These are phyloP conservation scores for Yamadazyma epiphylla DNA, from an alignment of 1,139 yeast genomes.

Conservation along the genomic window DNA sequence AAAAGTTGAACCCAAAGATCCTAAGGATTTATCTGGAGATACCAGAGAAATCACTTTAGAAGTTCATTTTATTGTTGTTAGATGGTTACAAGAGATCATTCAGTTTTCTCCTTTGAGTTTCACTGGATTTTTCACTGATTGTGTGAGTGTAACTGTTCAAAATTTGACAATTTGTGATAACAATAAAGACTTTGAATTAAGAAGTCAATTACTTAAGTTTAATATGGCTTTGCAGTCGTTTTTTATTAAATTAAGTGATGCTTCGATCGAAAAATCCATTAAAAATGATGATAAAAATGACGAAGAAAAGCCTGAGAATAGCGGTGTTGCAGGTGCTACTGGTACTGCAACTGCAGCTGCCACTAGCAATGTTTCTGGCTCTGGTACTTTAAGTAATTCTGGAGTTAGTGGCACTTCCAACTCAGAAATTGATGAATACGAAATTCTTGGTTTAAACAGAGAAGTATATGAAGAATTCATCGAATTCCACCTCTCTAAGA, in stretches of 20 bases:
- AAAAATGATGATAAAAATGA: constrained; percentile 5
- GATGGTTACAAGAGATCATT: constrained; percentile 78
- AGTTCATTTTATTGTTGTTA: constrained; percentile 73
- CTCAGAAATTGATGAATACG: constrained; percentile 16
- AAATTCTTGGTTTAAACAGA: constrained; percentile 30
- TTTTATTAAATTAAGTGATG: constrained; percentile 27
- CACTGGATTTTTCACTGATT: constrained; percentile 52
- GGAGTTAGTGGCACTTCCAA: no score
- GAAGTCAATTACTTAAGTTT: constrained; percentile 35
- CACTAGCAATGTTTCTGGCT: no score
- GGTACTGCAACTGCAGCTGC: no score
- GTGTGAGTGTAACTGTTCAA: constrained; percentile 35
- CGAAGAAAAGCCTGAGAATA: constrained; percentile 1
- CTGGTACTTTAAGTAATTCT: no score
- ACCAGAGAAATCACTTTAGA: constrained; percentile 57
- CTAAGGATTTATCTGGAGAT: constrained; percentile 30
- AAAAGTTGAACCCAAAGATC: constrained; percentile 37
- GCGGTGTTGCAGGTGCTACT: constrained; percentile 3
- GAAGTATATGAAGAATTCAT: constrained; percentile 41
- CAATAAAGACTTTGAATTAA: constrained; percentile 36
- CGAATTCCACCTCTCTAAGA: constrained; percentile 33
- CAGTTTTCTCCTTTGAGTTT: constrained; percentile 76
- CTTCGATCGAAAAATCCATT: constrained; percentile 7
- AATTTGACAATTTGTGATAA: constrained; percentile 36
- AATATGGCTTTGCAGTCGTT: constrained; percentile 33